These are phyloP conservation scores for Pseudogymnoascus sp. DNA, from an alignment of 2,329 filamentous ascomycete genomes.

Conservation along the genomic window DNA sequence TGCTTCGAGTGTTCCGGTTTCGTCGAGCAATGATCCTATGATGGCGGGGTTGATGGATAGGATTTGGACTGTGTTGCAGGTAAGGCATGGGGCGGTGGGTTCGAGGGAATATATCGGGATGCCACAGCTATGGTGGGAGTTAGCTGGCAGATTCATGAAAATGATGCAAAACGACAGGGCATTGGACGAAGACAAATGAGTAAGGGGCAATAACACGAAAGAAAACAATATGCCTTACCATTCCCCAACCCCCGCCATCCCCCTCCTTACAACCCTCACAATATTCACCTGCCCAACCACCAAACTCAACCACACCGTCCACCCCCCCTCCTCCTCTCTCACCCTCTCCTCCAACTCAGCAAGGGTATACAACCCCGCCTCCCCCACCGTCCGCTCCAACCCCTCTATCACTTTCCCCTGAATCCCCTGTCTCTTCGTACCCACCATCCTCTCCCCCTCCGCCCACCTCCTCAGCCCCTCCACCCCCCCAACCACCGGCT, in stretches of 20 bases:
- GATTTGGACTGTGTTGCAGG: conserved; percentile 26
- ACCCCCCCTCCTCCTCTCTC: neutral
- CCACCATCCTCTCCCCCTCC: conserved; percentile 37
- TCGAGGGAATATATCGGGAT: conserved; percentile 45
- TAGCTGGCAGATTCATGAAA: neutral
- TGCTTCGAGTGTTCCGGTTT: conserved; percentile 43
- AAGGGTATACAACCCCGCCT: conserved; percentile 32
- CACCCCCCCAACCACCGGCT: conserved; percentile 45
- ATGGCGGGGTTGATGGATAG: conserved; percentile 34
- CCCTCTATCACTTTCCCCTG: conserved; percentile 33
- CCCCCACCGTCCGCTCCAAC: conserved; percentile 25
- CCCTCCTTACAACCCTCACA: neutral
- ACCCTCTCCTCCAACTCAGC: conserved; percentile 35
- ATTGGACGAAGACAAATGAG: neutral
- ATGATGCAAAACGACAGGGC: neutral
- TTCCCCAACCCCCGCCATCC: neutral
- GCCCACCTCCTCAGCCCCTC: conserved; percentile 44
- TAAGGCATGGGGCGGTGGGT: conserved; percentile 29
- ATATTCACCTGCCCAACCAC: neutral
- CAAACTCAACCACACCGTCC: neutral
- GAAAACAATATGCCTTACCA: conserved; percentile 12
- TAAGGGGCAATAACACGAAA: neutral
- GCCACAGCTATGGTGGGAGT: conserved; percentile 36
- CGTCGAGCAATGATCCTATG: conserved; percentile 38
- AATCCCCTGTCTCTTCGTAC: conserved; percentile 42